phyloP scores from a whole-genome alignment of 1,284 basidiomycete species.

The Naganishia liquefaciens region DNA sequence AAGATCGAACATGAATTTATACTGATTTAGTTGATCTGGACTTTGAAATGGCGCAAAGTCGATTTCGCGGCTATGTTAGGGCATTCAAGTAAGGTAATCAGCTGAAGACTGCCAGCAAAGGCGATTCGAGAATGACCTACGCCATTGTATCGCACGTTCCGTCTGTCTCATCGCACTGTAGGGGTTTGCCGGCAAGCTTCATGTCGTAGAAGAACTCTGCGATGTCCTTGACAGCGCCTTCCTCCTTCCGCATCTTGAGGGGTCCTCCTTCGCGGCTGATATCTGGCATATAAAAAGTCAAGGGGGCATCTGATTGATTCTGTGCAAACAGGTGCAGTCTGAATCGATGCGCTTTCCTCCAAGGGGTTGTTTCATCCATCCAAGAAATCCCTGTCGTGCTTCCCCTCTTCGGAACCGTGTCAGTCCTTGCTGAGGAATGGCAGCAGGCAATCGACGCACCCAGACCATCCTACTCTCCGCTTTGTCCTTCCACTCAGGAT shows the following conservation, averaged over 20 bases:
- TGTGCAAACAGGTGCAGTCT: conserved; percentile 54
- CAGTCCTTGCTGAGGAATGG: neutral
- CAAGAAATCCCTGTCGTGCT: conserved; percentile 56
- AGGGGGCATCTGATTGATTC: conserved; percentile 40
- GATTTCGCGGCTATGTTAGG: conserved; percentile 42
- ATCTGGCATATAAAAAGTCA: conserved; percentile 41
- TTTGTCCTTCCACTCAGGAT: conserved; percentile 56
- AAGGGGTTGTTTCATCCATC: conserved; percentile 50
- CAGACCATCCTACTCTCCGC: conserved; percentile 52
- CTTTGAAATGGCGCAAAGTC: conserved; percentile 44
- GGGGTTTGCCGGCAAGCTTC: conserved; percentile 45
- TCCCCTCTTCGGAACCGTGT: conserved; percentile 41
- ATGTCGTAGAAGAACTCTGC: conserved; percentile 49
- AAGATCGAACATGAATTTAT: conserved; percentile 57
- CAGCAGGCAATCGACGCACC: conserved; percentile 42
- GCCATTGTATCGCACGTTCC: conserved; percentile 48
- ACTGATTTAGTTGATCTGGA: conserved; percentile 42
- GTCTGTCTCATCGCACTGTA: conserved; percentile 49
- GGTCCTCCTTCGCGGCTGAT: conserved; percentile 31
- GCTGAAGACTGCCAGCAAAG: neutral
- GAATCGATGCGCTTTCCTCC: conserved; percentile 55
- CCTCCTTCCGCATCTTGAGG: conserved; percentile 37
- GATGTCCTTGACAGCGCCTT: conserved; percentile 32
- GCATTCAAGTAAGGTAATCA: neutral
- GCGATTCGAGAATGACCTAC: conserved; percentile 36